phyloP scores from a whole-genome alignment of 306 rosid genomes.

The Acacia crassicarpa region DNA sequence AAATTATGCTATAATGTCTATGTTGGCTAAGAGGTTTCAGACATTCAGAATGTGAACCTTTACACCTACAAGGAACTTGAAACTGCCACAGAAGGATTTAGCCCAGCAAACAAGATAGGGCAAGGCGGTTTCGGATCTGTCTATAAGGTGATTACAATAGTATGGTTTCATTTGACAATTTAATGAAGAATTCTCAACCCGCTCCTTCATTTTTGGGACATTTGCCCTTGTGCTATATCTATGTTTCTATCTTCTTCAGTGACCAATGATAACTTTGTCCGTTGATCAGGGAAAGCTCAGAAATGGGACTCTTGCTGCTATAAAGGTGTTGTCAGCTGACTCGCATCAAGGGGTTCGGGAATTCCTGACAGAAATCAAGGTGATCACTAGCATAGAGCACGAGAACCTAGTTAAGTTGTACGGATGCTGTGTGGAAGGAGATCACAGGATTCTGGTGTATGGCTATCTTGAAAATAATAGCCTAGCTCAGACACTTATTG shows the following conservation, averaged over 20 bases:
- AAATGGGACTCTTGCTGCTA: conserved; percentile 64
- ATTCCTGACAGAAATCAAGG: conserved; percentile 83
- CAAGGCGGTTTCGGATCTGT: conserved; percentile 89
- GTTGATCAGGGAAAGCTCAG: conserved; percentile 56
- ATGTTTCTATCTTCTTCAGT: conserved; percentile 6
- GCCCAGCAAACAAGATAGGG: conserved; percentile 60
- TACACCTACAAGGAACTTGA: conserved; percentile 63
- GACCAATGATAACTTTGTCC: not conserved
- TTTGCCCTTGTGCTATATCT: not conserved
- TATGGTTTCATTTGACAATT: not conserved
- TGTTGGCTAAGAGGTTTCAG: conserved; percentile 43
- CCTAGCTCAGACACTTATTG: conserved; percentile 63
- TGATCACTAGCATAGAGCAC: conserved; percentile 66
- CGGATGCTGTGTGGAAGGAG: conserved; percentile 76
- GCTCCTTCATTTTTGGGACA: conserved; percentile 5
- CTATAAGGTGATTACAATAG: conserved; percentile 60
- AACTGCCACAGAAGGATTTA: conserved; percentile 57
- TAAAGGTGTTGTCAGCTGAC: conserved; percentile 65
- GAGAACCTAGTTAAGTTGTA: conserved; percentile 74
- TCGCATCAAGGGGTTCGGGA: conserved; percentile 67
- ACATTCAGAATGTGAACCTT: conserved; percentile 46
- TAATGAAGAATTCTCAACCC: conserved; percentile 1
- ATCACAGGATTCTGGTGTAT: conserved; percentile 78
- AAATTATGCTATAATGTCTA: not conserved
- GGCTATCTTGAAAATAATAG: conserved; percentile 84